Percentiles rank a stretch among this genome's conserved stretches.
Evolutionary conservation across 768 basidiomycete genomes (phyloP).

Genomic region (Hebeloma cylindrosporum): DNA sequence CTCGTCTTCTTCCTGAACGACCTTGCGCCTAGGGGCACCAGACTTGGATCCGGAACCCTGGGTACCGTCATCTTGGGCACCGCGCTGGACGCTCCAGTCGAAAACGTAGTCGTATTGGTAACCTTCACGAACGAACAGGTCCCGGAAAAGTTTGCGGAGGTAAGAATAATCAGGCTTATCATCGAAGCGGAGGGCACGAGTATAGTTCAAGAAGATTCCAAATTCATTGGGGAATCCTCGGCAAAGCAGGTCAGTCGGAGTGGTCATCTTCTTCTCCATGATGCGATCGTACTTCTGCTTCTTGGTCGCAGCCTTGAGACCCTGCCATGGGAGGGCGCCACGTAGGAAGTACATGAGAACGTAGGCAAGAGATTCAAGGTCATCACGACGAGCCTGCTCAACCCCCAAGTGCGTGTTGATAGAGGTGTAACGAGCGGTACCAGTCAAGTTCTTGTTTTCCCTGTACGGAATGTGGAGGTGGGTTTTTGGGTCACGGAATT

Average conservation of each 20-base stretch:
- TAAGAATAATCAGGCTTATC: slow-evolving; percentile 99
- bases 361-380: slow-evolving; percentile 97
- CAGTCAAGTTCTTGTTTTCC: slow-evolving; percentile 99
- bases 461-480: slow-evolving; percentile 99
- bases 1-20: slow-evolving; percentile 84
- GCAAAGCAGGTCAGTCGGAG: slow-evolving; percentile 93
- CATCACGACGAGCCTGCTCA: slow-evolving; percentile 96
- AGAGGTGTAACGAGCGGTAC: slow-evolving; percentile 97
- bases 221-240: slow-evolving; percentile 99
- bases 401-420: slow-evolving; percentile 99
- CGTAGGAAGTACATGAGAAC: slow-evolving; percentile 99
- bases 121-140: slow-evolving; percentile 94
- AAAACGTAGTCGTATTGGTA: slow-evolving; percentile 99
- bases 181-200: slow-evolving; percentile 97
- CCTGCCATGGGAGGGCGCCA: slow-evolving; percentile 98
- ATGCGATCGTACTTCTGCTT: slow-evolving; percentile 99
- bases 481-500: slow-evolving; percentile 99
- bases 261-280: slow-evolving; percentile 99
- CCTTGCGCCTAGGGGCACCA: slow-evolving; percentile 67
- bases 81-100: slow-evolving; percentile 93
- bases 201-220: slow-evolving; percentile 98
- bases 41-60: slow-evolving; percentile 63
- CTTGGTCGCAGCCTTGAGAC: slow-evolving; percentile 99
- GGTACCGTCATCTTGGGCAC: slow-evolving; percentile 63
- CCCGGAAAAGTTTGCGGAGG: slow-evolving; percentile 98